phyloP scores from a whole-genome alignment of 1,284 basidiomycete species.

The Heimioporus retisporus region DNA sequence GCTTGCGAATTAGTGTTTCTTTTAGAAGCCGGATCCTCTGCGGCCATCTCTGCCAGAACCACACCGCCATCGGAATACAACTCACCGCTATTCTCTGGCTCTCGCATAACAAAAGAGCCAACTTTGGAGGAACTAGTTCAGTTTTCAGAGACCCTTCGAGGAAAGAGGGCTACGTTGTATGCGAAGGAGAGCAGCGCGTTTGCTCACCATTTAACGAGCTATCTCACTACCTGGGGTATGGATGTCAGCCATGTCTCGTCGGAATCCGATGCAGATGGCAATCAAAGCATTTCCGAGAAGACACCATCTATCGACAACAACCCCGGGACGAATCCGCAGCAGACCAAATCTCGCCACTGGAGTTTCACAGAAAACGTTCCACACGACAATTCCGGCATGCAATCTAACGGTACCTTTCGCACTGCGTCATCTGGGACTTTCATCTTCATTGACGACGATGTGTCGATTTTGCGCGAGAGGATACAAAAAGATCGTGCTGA shows the following conservation, averaged over 20 bases:
- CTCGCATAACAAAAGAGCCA: constrained; percentile 73
- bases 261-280: constrained; percentile 61
- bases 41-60: constrained; percentile 39
- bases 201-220: constrained; percentile 90
- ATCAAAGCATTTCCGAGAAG: constrained; percentile 29
- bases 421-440: constrained; percentile 59
- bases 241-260: constrained; percentile 88
- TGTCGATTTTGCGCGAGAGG: constrained; percentile 77
- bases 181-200: constrained; percentile 88
- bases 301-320: constrained; percentile 21
- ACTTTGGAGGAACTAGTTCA: constrained; percentile 78
- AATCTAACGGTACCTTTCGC: constrained; percentile 34
- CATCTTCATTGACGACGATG: constrained; percentile 92
- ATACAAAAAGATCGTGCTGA: constrained; percentile 69
- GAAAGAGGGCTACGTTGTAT: constrained; percentile 85
- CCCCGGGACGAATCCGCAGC: constrained; percentile 15
- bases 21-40: constrained; percentile 63
- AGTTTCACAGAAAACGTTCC: constrained; percentile 23
- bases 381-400: constrained; percentile 27
- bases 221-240: constrained; percentile 95
- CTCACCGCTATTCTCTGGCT: constrained; percentile 49
- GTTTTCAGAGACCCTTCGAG: constrained; percentile 86
- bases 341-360: constrained; percentile 37
- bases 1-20: constrained; percentile 65
- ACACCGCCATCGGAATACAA: constrained; percentile 57